Conservation (phyloP, 1,139 yeast species). For the Pichia sp. region DNA sequence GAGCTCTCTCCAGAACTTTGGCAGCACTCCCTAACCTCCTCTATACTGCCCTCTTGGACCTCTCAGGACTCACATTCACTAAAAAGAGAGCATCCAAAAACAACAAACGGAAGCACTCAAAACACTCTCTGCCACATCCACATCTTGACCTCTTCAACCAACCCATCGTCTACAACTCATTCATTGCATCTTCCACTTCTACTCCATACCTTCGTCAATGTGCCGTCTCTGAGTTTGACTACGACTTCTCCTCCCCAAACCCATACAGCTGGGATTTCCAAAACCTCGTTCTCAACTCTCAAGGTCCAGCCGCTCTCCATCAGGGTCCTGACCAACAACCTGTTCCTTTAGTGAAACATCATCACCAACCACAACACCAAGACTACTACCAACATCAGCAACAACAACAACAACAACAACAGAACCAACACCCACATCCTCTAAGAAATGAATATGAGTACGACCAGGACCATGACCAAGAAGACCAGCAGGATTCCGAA, state of each 20-base stretch:
- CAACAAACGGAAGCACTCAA: too few species aligned
- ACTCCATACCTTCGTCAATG: conserved; percentile 18
- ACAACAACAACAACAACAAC: conserved; percentile 1
- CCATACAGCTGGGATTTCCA: conserved; percentile 26
- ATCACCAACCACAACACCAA: too few species aligned
- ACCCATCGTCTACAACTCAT: conserved; percentile 1
- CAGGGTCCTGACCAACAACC: too few species aligned
- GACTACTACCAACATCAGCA: too few species aligned
- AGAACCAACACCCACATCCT: background rate
- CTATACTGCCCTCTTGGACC: too few species aligned
- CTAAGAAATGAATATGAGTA: background rate
- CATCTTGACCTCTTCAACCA: conserved; percentile 1
- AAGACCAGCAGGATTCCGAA: background rate
- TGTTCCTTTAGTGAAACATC: too few species aligned
- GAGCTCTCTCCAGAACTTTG: too few species aligned
- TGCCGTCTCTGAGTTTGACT: conserved; percentile 27
- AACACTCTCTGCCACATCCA: too few species aligned
- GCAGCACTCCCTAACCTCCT: too few species aligned
- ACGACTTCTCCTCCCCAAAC: conserved; percentile 21
- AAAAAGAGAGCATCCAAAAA: too few species aligned
- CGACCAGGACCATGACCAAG: background rate
- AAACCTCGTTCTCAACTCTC: conserved; percentile 15
- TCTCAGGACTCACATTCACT: too few species aligned
- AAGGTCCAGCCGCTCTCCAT: too few species aligned
- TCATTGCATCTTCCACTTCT: conserved; percentile 3